A percentile compares a stretch with the other conserved stretches of the same genome.
Conservation (phyloP, 2,329 filamentous ascomycete genomes). For the Xylariaceae sp. region DNA sequence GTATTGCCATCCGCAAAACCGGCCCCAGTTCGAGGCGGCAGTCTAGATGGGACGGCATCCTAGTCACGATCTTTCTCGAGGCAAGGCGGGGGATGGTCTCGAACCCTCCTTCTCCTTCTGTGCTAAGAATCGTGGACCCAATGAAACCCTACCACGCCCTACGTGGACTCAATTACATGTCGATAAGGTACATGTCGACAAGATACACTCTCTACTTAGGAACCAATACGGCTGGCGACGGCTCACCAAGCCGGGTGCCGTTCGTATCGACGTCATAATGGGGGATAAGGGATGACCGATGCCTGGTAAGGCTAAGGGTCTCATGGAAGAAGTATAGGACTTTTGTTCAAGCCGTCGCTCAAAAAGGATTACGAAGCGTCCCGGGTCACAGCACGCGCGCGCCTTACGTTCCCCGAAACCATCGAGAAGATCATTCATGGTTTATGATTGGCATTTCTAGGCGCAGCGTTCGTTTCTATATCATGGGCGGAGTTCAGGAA, state of each 20-base stretch:
- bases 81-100: constrained; percentile 14
- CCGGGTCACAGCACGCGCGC: constrained; percentile 18
- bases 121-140: constrained; percentile 9
- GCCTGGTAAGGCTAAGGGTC: not conserved
- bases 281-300: constrained; percentile 13
- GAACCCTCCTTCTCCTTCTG: constrained; percentile 14
- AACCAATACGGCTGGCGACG: not conserved
- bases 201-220: constrained; percentile 12
- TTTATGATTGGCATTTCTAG: constrained; percentile 26
- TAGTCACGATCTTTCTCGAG: no score
- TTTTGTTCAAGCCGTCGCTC: constrained; percentile 16
- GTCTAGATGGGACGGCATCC: no score
- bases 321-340: constrained; percentile 1
- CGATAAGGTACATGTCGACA: constrained; percentile 5
- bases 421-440: constrained; percentile 17
- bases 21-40: constrained; percentile 23
- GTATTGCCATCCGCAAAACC: constrained; percentile 46
- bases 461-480: constrained; percentile 15
- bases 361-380: constrained; percentile 6
- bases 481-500: constrained; percentile 28
- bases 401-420: constrained; percentile 10
- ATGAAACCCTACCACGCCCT: constrained; percentile 22
- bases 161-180: constrained; percentile 17
- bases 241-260: not conserved
- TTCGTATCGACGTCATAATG: constrained; percentile 9